Conservation (phyloP, 257 asterid species). For the Paraleonurus japonicus region DNA sequence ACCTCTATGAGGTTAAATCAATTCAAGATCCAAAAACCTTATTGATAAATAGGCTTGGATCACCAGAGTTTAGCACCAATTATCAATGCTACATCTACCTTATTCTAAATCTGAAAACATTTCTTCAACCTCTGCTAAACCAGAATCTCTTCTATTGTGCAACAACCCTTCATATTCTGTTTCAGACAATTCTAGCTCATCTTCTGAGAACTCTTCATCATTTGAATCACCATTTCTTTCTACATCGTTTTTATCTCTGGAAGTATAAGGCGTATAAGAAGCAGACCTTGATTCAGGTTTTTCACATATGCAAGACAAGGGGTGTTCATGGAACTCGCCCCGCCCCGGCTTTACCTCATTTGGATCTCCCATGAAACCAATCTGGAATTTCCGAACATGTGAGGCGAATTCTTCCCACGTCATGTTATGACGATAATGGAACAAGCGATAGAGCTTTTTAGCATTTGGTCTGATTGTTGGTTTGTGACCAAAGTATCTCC, state of each 20-base stretch:
- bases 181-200: slow-evolving; percentile 50
- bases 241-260: slow-evolving; percentile 7
- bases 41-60: neutral
- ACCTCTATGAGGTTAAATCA: neutral
- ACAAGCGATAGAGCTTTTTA: slow-evolving; percentile 48
- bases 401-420: slow-evolving; percentile 68
- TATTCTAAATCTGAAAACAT: slow-evolving; percentile 31
- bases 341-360: slow-evolving; percentile 56
- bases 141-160: slow-evolving; percentile 24
- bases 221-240: slow-evolving; percentile 21
- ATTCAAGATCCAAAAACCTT: neutral
- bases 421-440: slow-evolving; percentile 45
- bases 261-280: neutral
- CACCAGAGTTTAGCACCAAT: neutral
- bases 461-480: slow-evolving; percentile 75
- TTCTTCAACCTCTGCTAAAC: slow-evolving; percentile 30
- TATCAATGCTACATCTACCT: neutral
- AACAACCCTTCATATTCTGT: slow-evolving; percentile 32
- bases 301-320: slow-evolving; percentile 63
- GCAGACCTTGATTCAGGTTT: slow-evolving; percentile 25
- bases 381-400: slow-evolving; percentile 44
- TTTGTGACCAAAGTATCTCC: slow-evolving; percentile 73
- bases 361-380: slow-evolving; percentile 76
- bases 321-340: slow-evolving; percentile 75
- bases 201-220: slow-evolving; percentile 44